phyloP scores from a whole-genome alignment of 805 yeast genomes.

The Teunomyces cretensis region DNA sequence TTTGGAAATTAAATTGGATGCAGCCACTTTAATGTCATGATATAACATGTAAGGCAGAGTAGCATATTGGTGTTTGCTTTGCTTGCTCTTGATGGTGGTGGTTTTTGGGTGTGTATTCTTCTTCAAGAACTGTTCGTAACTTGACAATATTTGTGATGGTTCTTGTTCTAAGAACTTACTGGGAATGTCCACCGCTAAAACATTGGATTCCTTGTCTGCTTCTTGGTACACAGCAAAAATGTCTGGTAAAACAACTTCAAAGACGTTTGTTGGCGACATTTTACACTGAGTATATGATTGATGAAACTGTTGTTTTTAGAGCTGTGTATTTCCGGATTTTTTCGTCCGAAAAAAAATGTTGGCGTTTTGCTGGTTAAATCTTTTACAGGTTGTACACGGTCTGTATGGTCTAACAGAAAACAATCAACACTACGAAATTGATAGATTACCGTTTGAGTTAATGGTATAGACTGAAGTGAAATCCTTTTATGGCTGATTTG shows the following conservation, averaged over 20 bases:
- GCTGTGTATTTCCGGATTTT: neutral
- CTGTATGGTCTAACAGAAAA: too few species aligned
- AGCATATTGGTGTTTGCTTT: slow-evolving; percentile 38
- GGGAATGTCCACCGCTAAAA: slow-evolving; percentile 13
- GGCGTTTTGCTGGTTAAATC: neutral
- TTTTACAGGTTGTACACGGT: neutral
- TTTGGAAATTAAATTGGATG: slow-evolving; percentile 47
- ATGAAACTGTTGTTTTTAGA: neutral
- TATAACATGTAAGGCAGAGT: slow-evolving; percentile 52
- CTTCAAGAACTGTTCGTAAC: slow-evolving; percentile 39
- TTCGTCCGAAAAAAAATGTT: neutral
- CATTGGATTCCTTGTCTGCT: slow-evolving; percentile 23
- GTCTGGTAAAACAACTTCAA: slow-evolving; percentile 14
- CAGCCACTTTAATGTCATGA: slow-evolving; percentile 65
- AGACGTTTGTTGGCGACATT: neutral
- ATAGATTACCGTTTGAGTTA: too few species aligned
- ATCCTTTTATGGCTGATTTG: too few species aligned
- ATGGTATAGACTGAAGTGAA: too few species aligned
- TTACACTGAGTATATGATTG: neutral
- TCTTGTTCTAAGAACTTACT: slow-evolving; percentile 35
- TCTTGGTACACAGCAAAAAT: slow-evolving; percentile 23
- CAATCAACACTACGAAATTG: too few species aligned
- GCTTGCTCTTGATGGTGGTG: slow-evolving; percentile 46
- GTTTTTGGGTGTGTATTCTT: slow-evolving; percentile 21
- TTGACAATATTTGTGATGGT: slow-evolving; percentile 41